Evolutionary conservation across 169 alveolate genomes (phyloP).

Genomic region (Babesia gibsoni): DNA sequence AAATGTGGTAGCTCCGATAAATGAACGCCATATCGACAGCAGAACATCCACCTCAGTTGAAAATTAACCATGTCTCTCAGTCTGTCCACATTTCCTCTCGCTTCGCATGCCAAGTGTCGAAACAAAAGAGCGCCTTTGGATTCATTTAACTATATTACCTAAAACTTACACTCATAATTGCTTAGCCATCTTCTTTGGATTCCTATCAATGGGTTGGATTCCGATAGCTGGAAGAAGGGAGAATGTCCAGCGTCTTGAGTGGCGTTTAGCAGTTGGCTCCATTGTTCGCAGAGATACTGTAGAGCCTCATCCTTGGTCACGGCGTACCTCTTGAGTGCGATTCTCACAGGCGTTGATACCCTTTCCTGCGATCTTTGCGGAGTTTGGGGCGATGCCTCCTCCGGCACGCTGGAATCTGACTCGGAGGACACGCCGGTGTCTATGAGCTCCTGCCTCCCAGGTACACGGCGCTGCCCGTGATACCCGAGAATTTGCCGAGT

Average conservation of each 20-base stretch:
- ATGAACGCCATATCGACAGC: conserved; percentile 39
- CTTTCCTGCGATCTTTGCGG: background rate
- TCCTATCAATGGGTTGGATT: conserved; percentile 25
- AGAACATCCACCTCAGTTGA: conserved; percentile 42
- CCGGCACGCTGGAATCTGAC: conserved; percentile 1
- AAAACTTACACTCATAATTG: conserved; percentile 42
- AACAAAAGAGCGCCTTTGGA: conserved; percentile 32
- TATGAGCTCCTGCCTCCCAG: conserved; percentile 30
- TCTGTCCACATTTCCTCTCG: background rate
- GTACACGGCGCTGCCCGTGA: background rate
- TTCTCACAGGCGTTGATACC: background rate
- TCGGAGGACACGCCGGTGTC: conserved; percentile 28
- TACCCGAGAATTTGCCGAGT: background rate
- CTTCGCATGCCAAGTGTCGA: background rate
- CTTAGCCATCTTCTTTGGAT: conserved; percentile 9
- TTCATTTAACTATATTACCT: no score
- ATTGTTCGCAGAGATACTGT: conserved; percentile 2
- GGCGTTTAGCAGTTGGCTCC: background rate
- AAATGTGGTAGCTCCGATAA: conserved; percentile 45
- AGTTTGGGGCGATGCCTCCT: background rate
- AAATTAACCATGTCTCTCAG: conserved; percentile 6
- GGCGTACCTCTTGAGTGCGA: conserved; percentile 21
- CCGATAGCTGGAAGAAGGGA: background rate
- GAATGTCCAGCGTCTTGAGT: background rate
- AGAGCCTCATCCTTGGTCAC: conserved; percentile 12